Percentiles rank a stretch among this genome's conserved stretches.
Evolutionary conservation across 2,329 filamentous ascomycete genomes (phyloP).

Genomic region (Lojkania enalia): DNA sequence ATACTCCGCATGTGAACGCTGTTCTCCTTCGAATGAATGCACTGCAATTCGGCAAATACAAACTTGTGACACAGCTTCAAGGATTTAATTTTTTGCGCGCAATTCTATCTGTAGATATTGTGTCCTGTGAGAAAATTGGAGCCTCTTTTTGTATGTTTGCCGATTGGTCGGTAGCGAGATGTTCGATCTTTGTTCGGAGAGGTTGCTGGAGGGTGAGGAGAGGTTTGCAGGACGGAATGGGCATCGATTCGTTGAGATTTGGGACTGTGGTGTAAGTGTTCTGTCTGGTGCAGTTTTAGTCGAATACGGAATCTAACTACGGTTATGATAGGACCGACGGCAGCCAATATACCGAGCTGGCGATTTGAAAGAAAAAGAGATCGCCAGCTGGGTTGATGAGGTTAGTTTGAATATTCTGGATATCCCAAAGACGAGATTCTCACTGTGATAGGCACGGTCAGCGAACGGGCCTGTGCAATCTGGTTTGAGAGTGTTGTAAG

Average conservation of each 20-base stretch:
- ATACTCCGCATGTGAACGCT: neutral
- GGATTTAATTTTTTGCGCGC: too few relatives aligned
- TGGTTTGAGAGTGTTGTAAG: constrained; percentile 14
- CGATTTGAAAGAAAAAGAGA: constrained; percentile 19
- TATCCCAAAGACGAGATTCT: neutral
- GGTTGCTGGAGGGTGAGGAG: constrained; percentile 13
- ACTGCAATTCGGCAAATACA: too few relatives aligned
- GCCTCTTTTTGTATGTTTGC: too few relatives aligned
- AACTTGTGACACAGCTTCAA: too few relatives aligned
- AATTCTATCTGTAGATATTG: too few relatives aligned
- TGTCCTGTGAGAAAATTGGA: too few relatives aligned
- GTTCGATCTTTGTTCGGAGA: constrained; percentile 18
- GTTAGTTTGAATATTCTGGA: constrained; percentile 5
- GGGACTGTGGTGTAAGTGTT: constrained; percentile 14
- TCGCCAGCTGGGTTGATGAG: constrained; percentile 15
- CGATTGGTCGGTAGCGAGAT: constrained; percentile 6
- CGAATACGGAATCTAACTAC: neutral
- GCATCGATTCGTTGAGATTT: constrained; percentile 19
- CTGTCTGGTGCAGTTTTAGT: neutral
- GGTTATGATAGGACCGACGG: constrained; percentile 7
- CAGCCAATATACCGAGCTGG: constrained; percentile 12
- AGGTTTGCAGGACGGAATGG: constrained; percentile 17
- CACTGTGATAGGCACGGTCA: neutral
- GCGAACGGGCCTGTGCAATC: constrained; percentile 12
- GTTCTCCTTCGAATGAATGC: too few relatives aligned